A percentile compares a stretch with the other conserved stretches of the same genome.
Evolutionary conservation across 169 alveolate species (phyloP).

Genomic region (Eimeria acervulina): DNA sequence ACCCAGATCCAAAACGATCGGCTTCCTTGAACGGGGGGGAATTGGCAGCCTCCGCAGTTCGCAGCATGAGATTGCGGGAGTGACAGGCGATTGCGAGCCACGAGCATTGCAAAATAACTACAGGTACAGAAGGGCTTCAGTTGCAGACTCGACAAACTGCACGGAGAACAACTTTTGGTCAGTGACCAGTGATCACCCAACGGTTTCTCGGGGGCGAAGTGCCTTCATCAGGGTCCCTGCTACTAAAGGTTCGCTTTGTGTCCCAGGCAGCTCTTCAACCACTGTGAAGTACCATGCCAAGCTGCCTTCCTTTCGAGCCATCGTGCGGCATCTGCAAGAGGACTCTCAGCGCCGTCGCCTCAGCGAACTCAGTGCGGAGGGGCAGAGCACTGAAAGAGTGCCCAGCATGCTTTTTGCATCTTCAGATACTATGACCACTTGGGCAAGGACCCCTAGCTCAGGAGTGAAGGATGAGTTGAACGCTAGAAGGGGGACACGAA

Average conservation of each 20-base stretch:
- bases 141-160: not conserved
- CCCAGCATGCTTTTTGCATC: not conserved
- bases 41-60: not conserved
- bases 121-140: not conserved
- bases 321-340: not conserved
- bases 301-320: slow-evolving; percentile 4
- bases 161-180: not conserved
- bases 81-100: not conserved
- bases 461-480: not conserved
- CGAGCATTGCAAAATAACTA: not conserved
- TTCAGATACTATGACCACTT: not conserved
- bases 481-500: not conserved
- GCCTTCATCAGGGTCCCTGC: not conserved
- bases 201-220: not conserved
- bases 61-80: not conserved
- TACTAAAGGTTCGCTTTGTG: not conserved
- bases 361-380: not conserved
- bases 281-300: not conserved
- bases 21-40: not conserved
- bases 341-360: slow-evolving; percentile 4
- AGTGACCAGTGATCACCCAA: not conserved
- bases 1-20: not conserved
- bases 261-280: not conserved
- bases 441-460: not conserved
- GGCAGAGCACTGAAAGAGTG: slow-evolving; percentile 6